These are phyloP conservation scores for Calendula officinalis DNA, from an alignment of 129 eudicot genomes.

Conservation along the genomic window DNA sequence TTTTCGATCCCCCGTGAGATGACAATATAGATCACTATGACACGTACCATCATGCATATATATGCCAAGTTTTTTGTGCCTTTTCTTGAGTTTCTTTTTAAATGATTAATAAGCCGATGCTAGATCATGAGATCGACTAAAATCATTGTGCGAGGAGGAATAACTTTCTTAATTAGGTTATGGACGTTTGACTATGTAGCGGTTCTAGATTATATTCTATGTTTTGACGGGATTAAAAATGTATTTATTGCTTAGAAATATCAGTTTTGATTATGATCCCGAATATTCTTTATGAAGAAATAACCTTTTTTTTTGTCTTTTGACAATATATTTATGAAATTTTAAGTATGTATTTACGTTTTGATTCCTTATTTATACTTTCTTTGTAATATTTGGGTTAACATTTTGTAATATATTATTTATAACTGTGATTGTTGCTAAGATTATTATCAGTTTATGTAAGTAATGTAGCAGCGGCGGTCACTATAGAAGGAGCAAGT, in stretches of 20 bases:
- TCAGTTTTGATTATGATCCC: not conserved
- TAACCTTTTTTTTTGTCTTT: not conserved
- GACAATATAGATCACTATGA: not conserved
- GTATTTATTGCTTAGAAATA: not conserved
- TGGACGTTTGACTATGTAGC: not conserved
- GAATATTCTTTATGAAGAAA: not conserved
- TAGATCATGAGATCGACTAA: not conserved
- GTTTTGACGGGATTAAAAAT: not conserved
- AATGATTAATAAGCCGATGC: conserved; percentile 3
- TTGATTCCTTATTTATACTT: not conserved
- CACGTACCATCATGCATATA: not conserved
- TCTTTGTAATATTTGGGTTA: not conserved
- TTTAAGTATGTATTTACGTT: not conserved
- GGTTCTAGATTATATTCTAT: not conserved
- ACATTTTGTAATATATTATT: too few species aligned
- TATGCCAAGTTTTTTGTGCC: not conserved
- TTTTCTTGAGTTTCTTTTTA: not conserved
- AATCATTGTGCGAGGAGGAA: not conserved
- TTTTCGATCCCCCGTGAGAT: conserved; percentile 19
- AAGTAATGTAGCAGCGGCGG: too few species aligned
- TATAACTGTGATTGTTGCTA: too few species aligned
- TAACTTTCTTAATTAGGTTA: not conserved
- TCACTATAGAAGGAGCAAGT: too few species aligned
- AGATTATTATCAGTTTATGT: too few species aligned
- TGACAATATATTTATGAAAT: not conserved